A percentile compares a stretch with the other conserved stretches of the same genome.
These are phyloP conservation scores for Silene latifolia DNA, from an alignment of 148 eudicot genomes.

Conservation along the genomic window DNA sequence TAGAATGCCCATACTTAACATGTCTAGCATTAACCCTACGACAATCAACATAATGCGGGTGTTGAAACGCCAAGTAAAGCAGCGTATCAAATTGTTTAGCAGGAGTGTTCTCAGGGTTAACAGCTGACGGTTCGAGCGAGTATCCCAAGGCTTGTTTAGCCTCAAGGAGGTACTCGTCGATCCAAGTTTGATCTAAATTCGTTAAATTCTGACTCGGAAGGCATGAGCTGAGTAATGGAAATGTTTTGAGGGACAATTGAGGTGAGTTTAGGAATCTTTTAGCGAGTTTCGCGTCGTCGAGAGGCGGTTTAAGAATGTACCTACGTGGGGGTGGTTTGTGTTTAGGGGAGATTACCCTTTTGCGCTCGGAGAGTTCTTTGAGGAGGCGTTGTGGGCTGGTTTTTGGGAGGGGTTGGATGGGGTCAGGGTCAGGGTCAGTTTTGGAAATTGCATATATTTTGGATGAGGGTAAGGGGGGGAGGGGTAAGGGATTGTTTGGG, in stretches of 20 bases:
- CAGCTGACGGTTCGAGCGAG: conserved; percentile 69
- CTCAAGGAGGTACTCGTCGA: conserved; percentile 83
- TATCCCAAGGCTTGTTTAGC: conserved; percentile 93
- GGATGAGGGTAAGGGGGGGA: no score
- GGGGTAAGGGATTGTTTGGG: conserved; percentile 29
- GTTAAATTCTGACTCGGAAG: conserved; percentile 61
- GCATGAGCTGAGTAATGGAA: conserved; percentile 89
- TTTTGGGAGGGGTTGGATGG: conserved; percentile 56
- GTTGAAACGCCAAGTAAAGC: conserved; percentile 88
- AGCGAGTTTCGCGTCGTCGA: conserved; percentile 75
- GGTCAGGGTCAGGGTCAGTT: conserved; percentile 35
- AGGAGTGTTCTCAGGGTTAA: conserved; percentile 73
- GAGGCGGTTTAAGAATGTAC: conserved; percentile 85
- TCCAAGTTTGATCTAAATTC: conserved; percentile 71
- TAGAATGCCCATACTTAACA: conserved; percentile 79
- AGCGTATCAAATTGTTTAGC: conserved; percentile 89
- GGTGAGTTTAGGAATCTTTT: conserved; percentile 80
- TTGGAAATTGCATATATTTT: conserved; percentile 44
- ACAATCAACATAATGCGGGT: conserved; percentile 64
- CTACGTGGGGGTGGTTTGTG: conserved; percentile 60
- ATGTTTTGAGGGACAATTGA: conserved; percentile 72
- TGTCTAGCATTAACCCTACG: conserved; percentile 73
- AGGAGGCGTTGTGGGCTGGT: conserved; percentile 82
- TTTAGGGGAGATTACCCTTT: conserved; percentile 60
- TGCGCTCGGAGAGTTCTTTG: conserved; percentile 73